Percentiles rank a stretch among this genome's conserved stretches.
Evolutionary conservation across 371 early-diverging fungal species (phyloP).

Genomic region (Lichtheimia ornata): DNA sequence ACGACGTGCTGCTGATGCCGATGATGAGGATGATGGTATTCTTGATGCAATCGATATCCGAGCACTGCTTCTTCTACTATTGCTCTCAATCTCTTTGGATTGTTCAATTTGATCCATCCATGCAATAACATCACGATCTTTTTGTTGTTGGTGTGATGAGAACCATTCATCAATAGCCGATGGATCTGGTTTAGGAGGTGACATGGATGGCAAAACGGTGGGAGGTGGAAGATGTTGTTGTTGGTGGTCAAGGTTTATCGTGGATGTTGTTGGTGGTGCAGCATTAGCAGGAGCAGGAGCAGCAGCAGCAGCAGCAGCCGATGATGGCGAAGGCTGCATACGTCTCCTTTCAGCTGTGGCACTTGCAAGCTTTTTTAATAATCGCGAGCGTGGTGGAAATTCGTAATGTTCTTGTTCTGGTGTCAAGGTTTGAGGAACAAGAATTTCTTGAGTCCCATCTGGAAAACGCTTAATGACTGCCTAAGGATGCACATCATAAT

Average conservation of each 20-base stretch:
- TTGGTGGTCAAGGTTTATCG: background rate
- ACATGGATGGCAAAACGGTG: background rate
- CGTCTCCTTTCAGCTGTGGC: conserved; percentile 28
- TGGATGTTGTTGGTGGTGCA: background rate
- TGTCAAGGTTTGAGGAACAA: conserved; percentile 47
- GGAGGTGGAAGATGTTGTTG: conserved; percentile 1
- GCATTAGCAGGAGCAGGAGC: too few relatives aligned
- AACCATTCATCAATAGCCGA: conserved; percentile 41
- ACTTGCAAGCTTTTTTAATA: conserved; percentile 40
- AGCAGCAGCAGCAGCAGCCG: background rate
- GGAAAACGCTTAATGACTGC: conserved; percentile 39
- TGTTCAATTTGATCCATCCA: conserved; percentile 46
- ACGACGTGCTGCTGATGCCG: background rate
- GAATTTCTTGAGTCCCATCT: conserved; percentile 47
- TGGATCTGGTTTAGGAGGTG: conserved; percentile 32
- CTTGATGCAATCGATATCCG: background rate
- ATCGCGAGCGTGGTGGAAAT: conserved; percentile 47
- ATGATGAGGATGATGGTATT: background rate
- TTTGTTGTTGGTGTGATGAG: conserved; percentile 20
- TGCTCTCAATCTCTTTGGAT: conserved; percentile 9
- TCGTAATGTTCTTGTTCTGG: conserved; percentile 49
- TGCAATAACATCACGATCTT: conserved; percentile 30
- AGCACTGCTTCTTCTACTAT: background rate
- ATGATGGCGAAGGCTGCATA: conserved; percentile 4
- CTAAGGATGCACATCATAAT: conserved; percentile 15